Percentiles rank a stretch among this genome's conserved stretches.
Conservation (phyloP, 2,329 filamentous ascomycete genomes). For the Aureobasidium subglaciale region DNA sequence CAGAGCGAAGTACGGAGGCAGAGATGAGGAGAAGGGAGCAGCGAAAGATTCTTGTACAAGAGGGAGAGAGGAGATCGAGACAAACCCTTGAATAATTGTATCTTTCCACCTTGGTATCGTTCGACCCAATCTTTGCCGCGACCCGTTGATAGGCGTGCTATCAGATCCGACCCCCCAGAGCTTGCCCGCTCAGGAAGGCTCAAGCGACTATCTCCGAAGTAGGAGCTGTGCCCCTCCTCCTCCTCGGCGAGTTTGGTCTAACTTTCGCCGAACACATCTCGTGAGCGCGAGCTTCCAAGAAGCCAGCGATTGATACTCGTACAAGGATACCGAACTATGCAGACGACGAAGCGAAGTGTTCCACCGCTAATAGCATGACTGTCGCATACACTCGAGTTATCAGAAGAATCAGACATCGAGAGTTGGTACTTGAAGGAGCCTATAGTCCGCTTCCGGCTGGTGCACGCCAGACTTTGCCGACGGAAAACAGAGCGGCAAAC, state of each 20-base stretch:
- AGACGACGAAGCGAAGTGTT: no score
- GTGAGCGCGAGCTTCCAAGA: no score
- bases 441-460: no score
- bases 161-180: constrained; percentile 3
- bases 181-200: constrained; percentile 10
- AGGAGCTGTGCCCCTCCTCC: neutral
- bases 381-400: neutral
- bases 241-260: no score
- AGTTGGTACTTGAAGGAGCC: neutral
- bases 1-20: neutral
- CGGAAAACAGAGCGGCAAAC: constrained; percentile 1
- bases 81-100: neutral
- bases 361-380: no score
- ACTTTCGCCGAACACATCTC: no score
- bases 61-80: neutral
- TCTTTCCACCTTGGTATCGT: neutral
- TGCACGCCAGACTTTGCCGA: constrained; percentile 3
- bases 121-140: neutral
- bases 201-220: neutral
- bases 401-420: neutral
- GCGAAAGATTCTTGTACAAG: neutral
- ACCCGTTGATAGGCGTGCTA: constrained; percentile 5
- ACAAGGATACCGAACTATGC: no score
- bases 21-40: neutral
- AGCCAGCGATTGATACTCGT: no score